Evolutionary conservation across 2,329 filamentous ascomycete species (phyloP).

Genomic region (Pestalotiopsis sp.): DNA sequence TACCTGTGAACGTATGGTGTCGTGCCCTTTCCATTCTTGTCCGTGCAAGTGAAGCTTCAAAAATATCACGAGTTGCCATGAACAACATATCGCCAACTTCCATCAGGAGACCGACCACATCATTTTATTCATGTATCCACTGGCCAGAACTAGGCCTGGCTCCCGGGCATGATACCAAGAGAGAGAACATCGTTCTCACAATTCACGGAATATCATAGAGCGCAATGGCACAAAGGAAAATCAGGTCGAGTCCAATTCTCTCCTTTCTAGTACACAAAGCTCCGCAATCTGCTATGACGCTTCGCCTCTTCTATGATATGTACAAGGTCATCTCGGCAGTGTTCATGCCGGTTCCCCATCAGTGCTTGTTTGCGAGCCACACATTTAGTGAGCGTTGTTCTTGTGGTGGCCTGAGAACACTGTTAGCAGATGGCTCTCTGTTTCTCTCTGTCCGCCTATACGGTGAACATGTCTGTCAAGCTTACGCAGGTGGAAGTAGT

Average conservation of each 20-base stretch:
- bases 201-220: neutral
- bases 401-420: constrained; percentile 87
- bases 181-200: neutral
- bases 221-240: constrained; percentile 8
- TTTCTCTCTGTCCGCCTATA: neutral
- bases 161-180: neutral
- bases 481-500: constrained; percentile 99
- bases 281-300: constrained; percentile 8
- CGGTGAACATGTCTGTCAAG: constrained; percentile 25
- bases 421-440: neutral
- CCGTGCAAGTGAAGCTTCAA: neutral
- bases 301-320: constrained; percentile 15
- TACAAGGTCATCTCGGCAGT: constrained; percentile 1
- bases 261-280: constrained; percentile 20
- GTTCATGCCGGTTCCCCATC: constrained; percentile 5
- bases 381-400: constrained; percentile 94
- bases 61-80: neutral
- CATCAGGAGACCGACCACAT: neutral
- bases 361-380: neutral
- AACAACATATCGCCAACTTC: neutral
- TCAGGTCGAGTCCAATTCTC: constrained; percentile 13
- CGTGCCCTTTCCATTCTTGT: neutral
- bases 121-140: neutral
- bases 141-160: neutral
- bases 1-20: no score